Base-by-base conservation (phyloP, 2,329 filamentous ascomycete genomes). In the Pseudogymnoascus sp. region DNA sequence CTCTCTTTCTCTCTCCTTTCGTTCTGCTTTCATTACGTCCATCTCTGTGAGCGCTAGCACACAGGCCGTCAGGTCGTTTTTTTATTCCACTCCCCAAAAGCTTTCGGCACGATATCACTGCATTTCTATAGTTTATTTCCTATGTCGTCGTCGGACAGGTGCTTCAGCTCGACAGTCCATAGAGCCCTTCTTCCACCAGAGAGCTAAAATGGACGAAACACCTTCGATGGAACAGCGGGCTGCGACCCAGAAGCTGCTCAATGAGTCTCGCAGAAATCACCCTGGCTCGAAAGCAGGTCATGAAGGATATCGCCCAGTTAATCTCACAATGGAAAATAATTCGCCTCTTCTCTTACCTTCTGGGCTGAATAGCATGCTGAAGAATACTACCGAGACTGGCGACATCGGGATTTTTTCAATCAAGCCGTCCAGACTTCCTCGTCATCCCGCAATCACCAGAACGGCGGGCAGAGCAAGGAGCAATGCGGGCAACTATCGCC, bases 361-460 rank as follows among this genome's bases (percentile, higher is more conserved):
- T 4, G 80, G 80, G 1, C 72, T 86, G n/a, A 79, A 84, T 66
- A 80, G 82, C 69, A 86, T 87, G 84, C 75, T 87, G 62, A 86
- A 82, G 72, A 86, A 80, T 3, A 85, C 82, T 1, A 86, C 83
- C 0, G 84, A 87, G 68, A 85, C 83, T 7, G 83, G 84, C n/a
- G 82, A 87, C 65, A 83, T 85, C 65, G 83, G 82, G 4, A 72
- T 81, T 58, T 86, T 85, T 69, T 83, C 80, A 59, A 82, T 84
- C 65, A 77, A 75, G 53, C 74, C 78, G 6, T 68, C 71, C 41
- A 69, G 71, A 30, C 61, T 71, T 57, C 66, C 70, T 18, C 66
- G 37, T 59, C 64, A 35, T 50, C 63, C 35, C 67, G 64, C 38
- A 67, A 62, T 22, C 65, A 66, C 62, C 66, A 67, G 22, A 62